Base-by-base conservation (phyloP, 371 early-diverging fungal genomes). In the Encephalitozoon romaleae region DNA sequence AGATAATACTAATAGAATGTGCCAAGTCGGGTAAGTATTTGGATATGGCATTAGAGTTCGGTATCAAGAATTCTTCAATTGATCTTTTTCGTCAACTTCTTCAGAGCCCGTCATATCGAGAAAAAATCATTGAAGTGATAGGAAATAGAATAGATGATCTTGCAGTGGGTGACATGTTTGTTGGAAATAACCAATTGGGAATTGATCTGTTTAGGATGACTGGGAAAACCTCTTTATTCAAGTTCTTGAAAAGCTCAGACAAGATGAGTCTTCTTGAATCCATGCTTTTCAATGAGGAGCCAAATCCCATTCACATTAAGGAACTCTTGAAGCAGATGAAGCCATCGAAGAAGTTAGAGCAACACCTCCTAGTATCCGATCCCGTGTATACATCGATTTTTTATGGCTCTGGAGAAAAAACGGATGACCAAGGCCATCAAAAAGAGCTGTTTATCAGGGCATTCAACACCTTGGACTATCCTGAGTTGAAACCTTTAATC, bases 381-480 rank as follows among this genome's bases (percentile, higher is more conserved):
- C 59, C 59, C 12, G 5, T 59, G 15, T 59, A 59, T 34, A 59
- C 59, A 28, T 59, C 59, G 12, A 34, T 59, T 2, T 59, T 59
- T 25, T 59, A 59, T n/a, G 59, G 59, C 3, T 34, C n/a, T 38
- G 34, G 30, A 34, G 59, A 59, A 21, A 59, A 28, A 15, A 18
- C 18, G 21, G 30, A 59, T 3, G 59, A 59, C n/a, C 38, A 59
- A 18, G 34, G 30, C 9, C 21, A 18, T n/a, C 39, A 53, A n/a
- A 41, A 21, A 9, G 53, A 55, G 11, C 23, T 71, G 21, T 71
- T 55, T 28, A 55, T 55, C n/a, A 55, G 52, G 21, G 71, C 47
- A 43, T 71, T 71, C 45, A 54, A 32, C 55, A 54, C 6, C 11
- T 30, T 71, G 6, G 45, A 71, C 2, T 32, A 71, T 71, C 41